phyloP scores from a whole-genome alignment of 495 filamentous ascomycete species.

The Hypoxylon perforatum region DNA sequence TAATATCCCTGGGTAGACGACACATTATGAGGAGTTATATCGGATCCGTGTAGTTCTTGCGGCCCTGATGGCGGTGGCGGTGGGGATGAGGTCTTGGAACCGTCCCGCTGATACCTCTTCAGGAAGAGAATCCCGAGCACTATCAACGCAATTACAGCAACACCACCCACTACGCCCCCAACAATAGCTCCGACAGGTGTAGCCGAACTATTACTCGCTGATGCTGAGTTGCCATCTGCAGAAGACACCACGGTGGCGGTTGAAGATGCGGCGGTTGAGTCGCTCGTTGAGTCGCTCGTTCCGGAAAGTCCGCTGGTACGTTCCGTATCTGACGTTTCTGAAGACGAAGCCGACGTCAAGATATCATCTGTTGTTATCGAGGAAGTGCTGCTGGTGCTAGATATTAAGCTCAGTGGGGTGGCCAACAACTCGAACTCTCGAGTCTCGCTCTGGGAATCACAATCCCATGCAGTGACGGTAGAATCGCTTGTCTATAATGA shows the following conservation, averaged over 20 bases:
- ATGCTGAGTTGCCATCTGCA: background rate
- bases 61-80: conserved; percentile 17
- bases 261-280: background rate
- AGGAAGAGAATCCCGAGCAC: conserved; percentile 28
- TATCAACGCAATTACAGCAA: conserved; percentile 25
- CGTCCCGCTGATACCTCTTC: conserved; percentile 14
- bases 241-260: conserved; percentile 1
- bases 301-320: too few relatives aligned
- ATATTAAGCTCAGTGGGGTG: conserved; percentile 30
- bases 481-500: conserved; percentile 28
- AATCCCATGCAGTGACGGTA: conserved; percentile 30
- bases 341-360: background rate
- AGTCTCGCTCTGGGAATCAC: conserved; percentile 26
- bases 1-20: conserved; percentile 6
- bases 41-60: conserved; percentile 22
- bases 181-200: conserved; percentile 31
- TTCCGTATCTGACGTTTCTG: too few relatives aligned
- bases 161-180: conserved; percentile 30
- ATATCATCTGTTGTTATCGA: conserved; percentile 5
- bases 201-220: conserved; percentile 7
- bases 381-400: conserved; percentile 7
- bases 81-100: background rate
- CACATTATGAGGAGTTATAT: background rate
- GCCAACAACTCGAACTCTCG: conserved; percentile 27
- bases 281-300: background rate